Base-by-base conservation (phyloP, 2,329 filamentous ascomycete genomes). In the Cadophora malorum region DNA sequence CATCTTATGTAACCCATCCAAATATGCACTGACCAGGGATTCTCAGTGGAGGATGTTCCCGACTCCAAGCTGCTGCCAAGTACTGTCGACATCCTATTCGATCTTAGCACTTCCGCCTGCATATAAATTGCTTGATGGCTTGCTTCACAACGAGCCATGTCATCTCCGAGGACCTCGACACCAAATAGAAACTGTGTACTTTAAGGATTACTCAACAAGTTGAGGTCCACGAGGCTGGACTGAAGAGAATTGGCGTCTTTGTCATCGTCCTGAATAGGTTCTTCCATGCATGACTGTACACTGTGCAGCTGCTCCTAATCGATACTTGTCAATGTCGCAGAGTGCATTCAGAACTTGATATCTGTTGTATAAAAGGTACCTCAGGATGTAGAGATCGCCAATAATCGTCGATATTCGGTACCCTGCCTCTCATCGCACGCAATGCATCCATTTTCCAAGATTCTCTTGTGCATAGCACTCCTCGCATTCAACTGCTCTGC, bases 21-120 rank as follows among this genome's bases (percentile, higher is more conserved):
- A 5, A 6, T 21, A 49, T 55, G 25, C 25, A n/a, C 16, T 33
- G 52, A 14, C 7, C 52, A 33, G 28, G 25, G 52, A 33, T 55
- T 19, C 1, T 33, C 1, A 55, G 52, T 55, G 52, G 25, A 33
- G 3, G 25, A 28, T 33, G 14, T 31, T 33, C 52, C 52, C 52
- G 28, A n/a, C 6, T 33, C 52, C 25, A 33, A 55, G 52, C 1
- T 55, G 12, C 4, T 55, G 52, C 28, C 52, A 55, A 55, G 52
- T 9, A 33, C 52, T 55, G 52, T n/a, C 52, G 28, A 33, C 28
- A 55, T 55, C 52, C 52, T 55, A 55, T 33, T 55, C 52, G 52
- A 55, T 33, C 28, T 33, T 55, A 55, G 25, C 25, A 31, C 14
- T 19, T 33, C 12, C 10, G 4, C 25, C 16, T 19, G 28, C 50